Base-by-base conservation (phyloP, 2,329 filamentous ascomycete species). In the Stylonectria norvegica region DNA sequence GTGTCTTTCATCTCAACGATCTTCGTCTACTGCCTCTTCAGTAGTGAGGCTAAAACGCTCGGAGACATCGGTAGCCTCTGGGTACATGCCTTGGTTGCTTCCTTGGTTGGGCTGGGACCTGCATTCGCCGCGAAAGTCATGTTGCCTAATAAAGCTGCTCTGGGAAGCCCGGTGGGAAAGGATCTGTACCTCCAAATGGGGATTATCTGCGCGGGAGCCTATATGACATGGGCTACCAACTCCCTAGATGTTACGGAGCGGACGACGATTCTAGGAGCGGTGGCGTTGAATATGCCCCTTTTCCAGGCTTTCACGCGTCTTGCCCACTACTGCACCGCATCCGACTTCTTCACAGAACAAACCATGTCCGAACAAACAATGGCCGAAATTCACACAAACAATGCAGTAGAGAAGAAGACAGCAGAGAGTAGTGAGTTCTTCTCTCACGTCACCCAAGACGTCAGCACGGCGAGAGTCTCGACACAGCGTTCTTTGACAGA, bases 101-200 rank as follows among this genome's bases (percentile, higher is more conserved):
- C 40, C 5, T 34, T 37, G 4, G 10, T 57, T 2, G 53, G 53
- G 0, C 28, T 56, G 5, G 49, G 48, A 1, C 42, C 48, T 10
- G 42, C 46, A 20, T 30, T 52, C 4, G 18, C 34, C 6, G 16
- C 38, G 5, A 44, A 41, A 19, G 8, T 5, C 30, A 18, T 32
- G 30, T 8, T 18, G 10, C 7, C 15, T 16, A 9, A 34, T 48
- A 3, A 11, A 25, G 12, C 36, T 30, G 7, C 45, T 43, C n/a
- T n/a, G n/a, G n/a, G n/a, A n/a, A 5, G 18, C 35, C n/a, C 35
- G 40, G 16, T 36, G 30, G 6, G 45, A 48, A 12, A 34, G 43
- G 2, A 55, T 52, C 36, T 43, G 3, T 53, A 55, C 15, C 36
- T 55, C 5, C 42, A 45, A 15, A 34, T 42, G n/a, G 50, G 47